Percentiles rank a stretch among this genome's conserved stretches.
Conservation (phyloP, 2,329 filamentous ascomycete species). For the Arthrinium puccinioides region DNA sequence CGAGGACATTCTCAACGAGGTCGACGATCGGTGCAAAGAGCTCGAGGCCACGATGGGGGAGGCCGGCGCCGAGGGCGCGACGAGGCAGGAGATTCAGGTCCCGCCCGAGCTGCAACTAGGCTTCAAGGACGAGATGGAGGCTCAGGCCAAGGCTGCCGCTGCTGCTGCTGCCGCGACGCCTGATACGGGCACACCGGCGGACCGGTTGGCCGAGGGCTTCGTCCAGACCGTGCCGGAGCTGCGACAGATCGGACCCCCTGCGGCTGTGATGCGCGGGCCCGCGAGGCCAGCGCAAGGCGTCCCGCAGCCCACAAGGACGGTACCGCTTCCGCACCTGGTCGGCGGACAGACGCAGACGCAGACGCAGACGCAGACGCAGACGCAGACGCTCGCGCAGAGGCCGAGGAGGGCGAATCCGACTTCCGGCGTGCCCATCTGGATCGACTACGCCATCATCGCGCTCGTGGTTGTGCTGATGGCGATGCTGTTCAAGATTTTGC, state of each 20-base stretch:
- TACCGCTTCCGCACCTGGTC: conserved; percentile 15
- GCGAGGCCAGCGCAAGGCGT: conserved; percentile 16
- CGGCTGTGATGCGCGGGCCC: conserved; percentile 8
- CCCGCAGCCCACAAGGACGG: conserved; percentile 19
- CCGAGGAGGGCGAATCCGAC: conserved; percentile 21
- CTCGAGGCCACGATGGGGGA: conserved; percentile 28
- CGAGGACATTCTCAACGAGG: conserved; percentile 64
- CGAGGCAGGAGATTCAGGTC: conserved; percentile 36
- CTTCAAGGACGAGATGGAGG: conserved; percentile 64
- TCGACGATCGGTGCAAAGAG: conserved; percentile 41
- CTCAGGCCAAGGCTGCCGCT: conserved; percentile 15
- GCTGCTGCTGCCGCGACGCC: conserved; percentile 5
- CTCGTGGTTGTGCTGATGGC: conserved; percentile 63
- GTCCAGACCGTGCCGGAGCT: conserved; percentile 37
- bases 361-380: no score
- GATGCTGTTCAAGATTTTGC: conserved; percentile 55
- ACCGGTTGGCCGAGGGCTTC: conserved; percentile 49
- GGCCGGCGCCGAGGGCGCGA: conserved; percentile 9
- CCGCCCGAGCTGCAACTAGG: conserved; percentile 56
- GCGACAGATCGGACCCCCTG: conserved; percentile 11
- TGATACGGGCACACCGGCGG: conserved; percentile 4
- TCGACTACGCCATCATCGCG: conserved; percentile 73
- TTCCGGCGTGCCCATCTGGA: conserved; percentile 60
- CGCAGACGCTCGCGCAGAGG: conserved; percentile 10
- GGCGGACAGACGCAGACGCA: conserved; percentile 13